Evolutionary conservation across 805 yeast species (phyloP).

Genomic region (Myxozyma sirexii): DNA sequence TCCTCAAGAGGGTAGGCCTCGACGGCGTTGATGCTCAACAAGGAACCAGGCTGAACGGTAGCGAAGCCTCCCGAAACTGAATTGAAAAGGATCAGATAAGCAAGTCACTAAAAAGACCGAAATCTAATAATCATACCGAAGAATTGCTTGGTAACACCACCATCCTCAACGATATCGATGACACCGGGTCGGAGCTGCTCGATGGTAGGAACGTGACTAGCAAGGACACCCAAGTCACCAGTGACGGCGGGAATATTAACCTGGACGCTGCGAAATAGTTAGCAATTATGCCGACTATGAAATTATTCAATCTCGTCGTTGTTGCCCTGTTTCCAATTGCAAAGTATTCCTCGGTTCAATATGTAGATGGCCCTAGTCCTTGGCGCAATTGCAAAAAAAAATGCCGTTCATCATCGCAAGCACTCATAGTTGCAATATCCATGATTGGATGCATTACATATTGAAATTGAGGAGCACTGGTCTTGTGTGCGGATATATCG

Average conservation of each 20-base stretch:
- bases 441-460: too few species aligned
- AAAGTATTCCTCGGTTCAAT: too few species aligned
- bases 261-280: constrained; percentile 51
- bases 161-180: constrained; percentile 82
- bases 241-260: constrained; percentile 94
- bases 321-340: too few species aligned
- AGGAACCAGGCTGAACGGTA: constrained; percentile 91
- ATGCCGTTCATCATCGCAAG: too few species aligned
- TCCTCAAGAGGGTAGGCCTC: constrained; percentile 91
- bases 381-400: too few species aligned
- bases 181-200: constrained; percentile 97
- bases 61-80: constrained; percentile 92
- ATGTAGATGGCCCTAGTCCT: too few species aligned
- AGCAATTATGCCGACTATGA: background rate
- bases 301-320: too few species aligned
- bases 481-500: background rate
- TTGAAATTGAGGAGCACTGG: background rate
- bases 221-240: constrained; percentile 95
- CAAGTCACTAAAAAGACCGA: background rate
- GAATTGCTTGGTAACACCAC: constrained; percentile 73
- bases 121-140: constrained; percentile 48
- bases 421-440: too few species aligned
- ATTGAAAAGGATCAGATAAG: background rate
- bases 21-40: constrained; percentile 85
- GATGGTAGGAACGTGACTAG: constrained; percentile 95